These are phyloP conservation scores for Zopfia rhizophila DNA, from an alignment of 2,329 filamentous ascomycete genomes.

Conservation along the genomic window DNA sequence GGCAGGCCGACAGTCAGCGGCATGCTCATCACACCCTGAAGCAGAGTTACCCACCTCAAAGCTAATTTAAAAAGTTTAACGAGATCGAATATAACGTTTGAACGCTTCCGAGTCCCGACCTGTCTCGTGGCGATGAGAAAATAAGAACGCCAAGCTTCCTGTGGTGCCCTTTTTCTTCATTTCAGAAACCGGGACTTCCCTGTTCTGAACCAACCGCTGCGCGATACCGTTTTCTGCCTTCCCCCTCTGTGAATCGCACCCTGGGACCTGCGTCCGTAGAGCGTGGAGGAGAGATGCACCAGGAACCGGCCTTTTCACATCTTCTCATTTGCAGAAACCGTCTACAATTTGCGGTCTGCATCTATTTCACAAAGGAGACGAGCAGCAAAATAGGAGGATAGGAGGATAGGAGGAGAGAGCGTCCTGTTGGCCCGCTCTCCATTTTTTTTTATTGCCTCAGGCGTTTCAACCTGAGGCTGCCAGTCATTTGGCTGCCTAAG, in stretches of 20 bases:
- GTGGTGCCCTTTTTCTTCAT: conserved; percentile 1
- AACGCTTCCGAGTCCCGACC: conserved; percentile 20
- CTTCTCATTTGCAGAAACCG: background rate
- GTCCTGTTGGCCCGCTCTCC: too few relatives aligned
- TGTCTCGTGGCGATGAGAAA: conserved; percentile 20
- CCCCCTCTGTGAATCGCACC: conserved; percentile 14
- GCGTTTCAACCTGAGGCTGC: conserved; percentile 28
- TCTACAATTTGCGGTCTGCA: conserved; percentile 4
- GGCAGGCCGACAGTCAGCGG: conserved; percentile 8
- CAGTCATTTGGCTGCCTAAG: too few relatives aligned
- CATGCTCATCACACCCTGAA: conserved; percentile 14
- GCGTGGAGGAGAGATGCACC: conserved; percentile 17
- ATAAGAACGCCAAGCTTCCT: conserved; percentile 42
- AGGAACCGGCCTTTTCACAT: conserved; percentile 12
- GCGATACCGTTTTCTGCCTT: conserved; percentile 9
- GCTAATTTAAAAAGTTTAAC: conserved; percentile 12
- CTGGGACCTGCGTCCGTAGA: conserved; percentile 23
- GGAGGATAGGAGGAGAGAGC: too few relatives aligned
- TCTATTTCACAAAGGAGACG: too few relatives aligned
- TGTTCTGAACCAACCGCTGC: conserved; percentile 3
- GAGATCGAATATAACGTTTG: conserved; percentile 12
- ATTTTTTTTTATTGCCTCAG: conserved; percentile 19
- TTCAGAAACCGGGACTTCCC: conserved; percentile 1
- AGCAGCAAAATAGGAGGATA: too few relatives aligned
- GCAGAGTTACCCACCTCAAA: conserved; percentile 7